phyloP scores from a whole-genome alignment of 2,329 filamentous ascomycete species.

The Trichoderma oligosporum region DNA sequence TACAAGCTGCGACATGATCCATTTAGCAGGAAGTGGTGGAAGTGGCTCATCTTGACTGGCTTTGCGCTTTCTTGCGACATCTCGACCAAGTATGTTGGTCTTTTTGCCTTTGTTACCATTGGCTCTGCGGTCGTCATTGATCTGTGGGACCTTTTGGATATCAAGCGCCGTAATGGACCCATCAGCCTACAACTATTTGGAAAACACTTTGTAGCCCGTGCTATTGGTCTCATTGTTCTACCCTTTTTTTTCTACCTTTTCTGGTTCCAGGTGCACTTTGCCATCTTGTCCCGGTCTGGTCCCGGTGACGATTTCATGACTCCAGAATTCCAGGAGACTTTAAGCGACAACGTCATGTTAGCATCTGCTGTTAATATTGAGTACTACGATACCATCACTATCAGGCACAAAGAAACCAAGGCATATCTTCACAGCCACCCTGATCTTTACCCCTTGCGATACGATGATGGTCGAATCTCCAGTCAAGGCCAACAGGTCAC shows the following conservation, averaged over 20 bases:
- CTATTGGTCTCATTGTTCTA: constrained; percentile 80
- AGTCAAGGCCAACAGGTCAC: constrained; percentile 98
- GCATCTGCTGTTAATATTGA: constrained; percentile 81
- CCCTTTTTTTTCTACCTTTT: constrained; percentile 98
- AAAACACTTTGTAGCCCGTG: constrained; percentile 85
- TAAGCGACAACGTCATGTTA: constrained; percentile 91
- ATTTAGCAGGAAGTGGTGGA: constrained; percentile 98
- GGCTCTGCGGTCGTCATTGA: constrained; percentile 92
- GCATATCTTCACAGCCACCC: constrained; percentile 91
- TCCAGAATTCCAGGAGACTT: constrained; percentile 93
- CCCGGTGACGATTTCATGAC: constrained; percentile 99
- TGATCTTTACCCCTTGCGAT: constrained; percentile 85
- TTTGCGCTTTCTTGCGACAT: constrained; percentile 96
- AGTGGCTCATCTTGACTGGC: constrained; percentile 94
- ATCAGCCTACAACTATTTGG: constrained; percentile 74
- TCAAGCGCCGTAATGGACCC: constrained; percentile 79
- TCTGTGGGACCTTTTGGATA: constrained; percentile 87
- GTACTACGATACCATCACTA: constrained; percentile 82
- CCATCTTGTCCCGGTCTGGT: constrained; percentile 80
- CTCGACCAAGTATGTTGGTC: constrained; percentile 95
- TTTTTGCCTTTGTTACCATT: constrained; percentile 96
- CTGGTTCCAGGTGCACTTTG: constrained; percentile 99
- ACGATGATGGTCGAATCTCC: constrained; percentile 95
- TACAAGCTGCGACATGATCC: constrained; percentile 90
- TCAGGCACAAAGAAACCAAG: constrained; percentile 97